A percentile compares a stretch with the other conserved stretches of the same genome.
phyloP scores from a whole-genome alignment of 768 basidiomycete genomes.

The Hortiboletus flavorubellus region DNA sequence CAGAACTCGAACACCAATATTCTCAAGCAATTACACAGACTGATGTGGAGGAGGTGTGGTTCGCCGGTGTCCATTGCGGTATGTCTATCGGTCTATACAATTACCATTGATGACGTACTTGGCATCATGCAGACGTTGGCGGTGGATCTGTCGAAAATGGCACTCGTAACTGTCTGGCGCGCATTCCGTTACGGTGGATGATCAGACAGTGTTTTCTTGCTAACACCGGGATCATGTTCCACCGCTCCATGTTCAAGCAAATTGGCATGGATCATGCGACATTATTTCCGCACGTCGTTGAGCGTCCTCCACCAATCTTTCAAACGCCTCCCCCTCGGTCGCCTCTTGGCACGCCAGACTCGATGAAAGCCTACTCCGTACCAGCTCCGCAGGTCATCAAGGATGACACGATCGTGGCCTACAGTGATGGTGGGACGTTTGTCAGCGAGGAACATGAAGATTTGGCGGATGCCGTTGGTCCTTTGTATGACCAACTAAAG shows the following conservation, averaged over 20 bases:
- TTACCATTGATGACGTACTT: background rate
- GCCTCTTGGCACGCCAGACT: slow-evolving; percentile 8
- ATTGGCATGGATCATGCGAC: slow-evolving; percentile 47
- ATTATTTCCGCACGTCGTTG: slow-evolving; percentile 43
- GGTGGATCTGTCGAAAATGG: slow-evolving; percentile 65
- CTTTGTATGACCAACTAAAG: slow-evolving; percentile 56
- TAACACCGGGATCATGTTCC: slow-evolving; percentile 58
- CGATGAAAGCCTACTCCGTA: slow-evolving; percentile 5
- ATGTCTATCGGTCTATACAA: slow-evolving; percentile 13
- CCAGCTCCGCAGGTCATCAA: slow-evolving; percentile 17
- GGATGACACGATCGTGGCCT: slow-evolving; percentile 13
- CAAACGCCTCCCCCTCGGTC: slow-evolving; percentile 18
- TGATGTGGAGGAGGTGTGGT: slow-evolving; percentile 78
- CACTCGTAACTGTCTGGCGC: slow-evolving; percentile 56
- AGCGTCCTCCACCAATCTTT: slow-evolving; percentile 39
- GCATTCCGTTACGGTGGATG: slow-evolving; percentile 78
- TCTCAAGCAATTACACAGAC: slow-evolving; percentile 40
- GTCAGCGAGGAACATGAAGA: slow-evolving; percentile 62
- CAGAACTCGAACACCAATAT: slow-evolving; percentile 43
- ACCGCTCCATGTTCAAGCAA: slow-evolving; percentile 37
- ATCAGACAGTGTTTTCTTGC: slow-evolving; percentile 60
- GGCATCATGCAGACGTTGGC: slow-evolving; percentile 56
- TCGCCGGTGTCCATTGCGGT: slow-evolving; percentile 73
- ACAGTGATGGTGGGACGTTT: slow-evolving; percentile 18
- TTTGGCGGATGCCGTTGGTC: slow-evolving; percentile 50